Evolutionary conservation across 1,139 yeast genomes (phyloP), one percentile per base, ranked within the genome.

Genomic region (Yamadazyma atlantica): DNA sequence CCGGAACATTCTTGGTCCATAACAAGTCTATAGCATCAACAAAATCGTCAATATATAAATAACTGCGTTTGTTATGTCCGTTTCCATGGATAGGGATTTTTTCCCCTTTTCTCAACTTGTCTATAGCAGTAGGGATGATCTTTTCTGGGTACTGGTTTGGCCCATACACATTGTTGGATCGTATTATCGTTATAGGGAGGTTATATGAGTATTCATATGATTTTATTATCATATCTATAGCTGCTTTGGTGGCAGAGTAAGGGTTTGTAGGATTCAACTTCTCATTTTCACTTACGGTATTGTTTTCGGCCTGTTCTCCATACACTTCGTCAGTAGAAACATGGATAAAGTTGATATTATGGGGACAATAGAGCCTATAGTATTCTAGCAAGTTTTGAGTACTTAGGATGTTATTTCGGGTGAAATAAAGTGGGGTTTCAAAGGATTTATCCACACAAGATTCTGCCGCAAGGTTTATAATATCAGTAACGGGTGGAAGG

Each of bases 321-420:
- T 79, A 79, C 0, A 79, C 84, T 45, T 79, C 85, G 49, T 79
- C 85, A 0, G 85, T 78, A 3, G 84, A 78, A 44, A 79, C 61
- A 49, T 78, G 82, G 3, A 79, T 42, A 35, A 78, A 62, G 12
- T 42, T 35, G n/a, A 39, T 39, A 3, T 41, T 41, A 7, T 50
- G 33, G 11, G 46, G 27, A 6, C 22, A 6, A 14, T 35, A 29
- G 4, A 15, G 9, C 27, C 74, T 57, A 35, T 62, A 54, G 30
- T 66, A 61, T 51, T 79, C 83, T 12, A 79, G 58, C 21, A 79
- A 45, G 26, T 69, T 72, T 44, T 75, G 80, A 0, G 81, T 73
- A 9, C 78, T 69, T 4, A 74, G 32, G 2, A 75, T 66, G 44
- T 79, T 79, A 37, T 77, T 75, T 14, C 46, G 44, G 12, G 79